Evolutionary conservation across 2,329 filamentous ascomycete genomes (phyloP), one percentile per base, ranked within the genome.

Genomic region (Lasiodiplodia citricola): DNA sequence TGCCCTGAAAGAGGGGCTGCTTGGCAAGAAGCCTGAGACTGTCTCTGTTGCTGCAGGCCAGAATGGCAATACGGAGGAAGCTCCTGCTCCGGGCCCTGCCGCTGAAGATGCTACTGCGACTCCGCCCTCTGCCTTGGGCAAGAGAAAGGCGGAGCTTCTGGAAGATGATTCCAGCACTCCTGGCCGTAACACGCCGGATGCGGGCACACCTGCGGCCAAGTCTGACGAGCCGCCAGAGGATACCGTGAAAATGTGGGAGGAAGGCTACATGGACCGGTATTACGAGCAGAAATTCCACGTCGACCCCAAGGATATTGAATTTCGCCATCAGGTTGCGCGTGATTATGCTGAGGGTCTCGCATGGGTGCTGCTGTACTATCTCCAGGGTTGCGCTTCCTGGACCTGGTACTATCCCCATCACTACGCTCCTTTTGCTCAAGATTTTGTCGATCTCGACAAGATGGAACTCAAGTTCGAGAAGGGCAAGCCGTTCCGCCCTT

Each of bases 351-450:
- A 98, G 83, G 96, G 96, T 44, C 87, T 99, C 11, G 92, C 92
- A 25, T 99, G 96, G 96, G 96, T 99, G 50, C 84, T 99, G 63
- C 85, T 94, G 44, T 99, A 99, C 81, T 99, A 99, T 79, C 97
- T 97, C 80, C 96, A 99, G 80, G 96, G 96, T 31, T 99, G 96
- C 75, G 94, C 96, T 25, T 97, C 94, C 0, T 99, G 96, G 96
- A 96, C 95, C 65, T 99, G 96, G 96, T 99, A 96, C 79, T 99
- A 97, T 77, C 96, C 96, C 0, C 97, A 98, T 76, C 96, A 99
- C 78, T 99, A 99, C 78, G 96, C 96, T 1, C 96, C 96, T 3
- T 99, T 99, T 78, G 96, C 96, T 2, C 92, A 94, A 65, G 96
- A 99, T 79, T 99, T 99, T 79, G 90, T 92, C 69, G 90, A 94